Evolutionary conservation across 345 rosid genomes (phyloP).

Genomic region (Aegle marmelos): DNA sequence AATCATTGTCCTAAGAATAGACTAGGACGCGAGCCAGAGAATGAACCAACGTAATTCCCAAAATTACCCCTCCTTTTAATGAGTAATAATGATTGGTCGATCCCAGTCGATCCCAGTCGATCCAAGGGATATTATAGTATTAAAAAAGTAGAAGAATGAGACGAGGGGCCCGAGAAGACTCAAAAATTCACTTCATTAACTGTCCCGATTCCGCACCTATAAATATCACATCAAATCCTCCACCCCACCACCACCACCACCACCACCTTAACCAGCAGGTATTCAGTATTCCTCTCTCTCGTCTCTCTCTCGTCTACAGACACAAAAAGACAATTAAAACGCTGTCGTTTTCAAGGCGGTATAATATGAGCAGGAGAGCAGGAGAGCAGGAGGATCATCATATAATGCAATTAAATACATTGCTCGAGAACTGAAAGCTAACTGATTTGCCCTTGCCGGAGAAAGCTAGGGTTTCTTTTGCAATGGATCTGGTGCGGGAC

Average conservation of each 20-base stretch:
- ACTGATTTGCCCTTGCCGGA: constrained; percentile 13
- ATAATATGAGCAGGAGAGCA: background rate
- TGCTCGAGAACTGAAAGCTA: background rate
- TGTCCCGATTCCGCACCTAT: background rate
- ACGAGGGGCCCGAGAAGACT: background rate
- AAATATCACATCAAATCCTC: background rate
- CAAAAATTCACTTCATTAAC: background rate
- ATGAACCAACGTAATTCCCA: background rate
- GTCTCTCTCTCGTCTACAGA: background rate
- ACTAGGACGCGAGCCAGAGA: background rate
- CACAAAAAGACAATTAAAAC: background rate
- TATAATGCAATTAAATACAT: no score
- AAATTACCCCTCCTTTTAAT: background rate
- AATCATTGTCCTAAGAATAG: background rate
- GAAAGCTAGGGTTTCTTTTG: constrained; percentile 21
- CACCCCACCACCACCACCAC: background rate
- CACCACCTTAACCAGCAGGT: background rate
- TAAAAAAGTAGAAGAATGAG: background rate
- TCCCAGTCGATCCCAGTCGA: background rate
- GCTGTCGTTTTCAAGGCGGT: background rate
- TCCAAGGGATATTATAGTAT: background rate
- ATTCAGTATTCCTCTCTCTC: background rate
- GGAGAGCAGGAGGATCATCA: background rate
- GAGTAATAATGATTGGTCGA: background rate
- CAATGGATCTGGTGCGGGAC: constrained; percentile 48